Evolutionary conservation across 805 yeast genomes (phyloP), one percentile per base, ranked within the genome.

Genomic region (Sugiyamaella marilandica): DNA sequence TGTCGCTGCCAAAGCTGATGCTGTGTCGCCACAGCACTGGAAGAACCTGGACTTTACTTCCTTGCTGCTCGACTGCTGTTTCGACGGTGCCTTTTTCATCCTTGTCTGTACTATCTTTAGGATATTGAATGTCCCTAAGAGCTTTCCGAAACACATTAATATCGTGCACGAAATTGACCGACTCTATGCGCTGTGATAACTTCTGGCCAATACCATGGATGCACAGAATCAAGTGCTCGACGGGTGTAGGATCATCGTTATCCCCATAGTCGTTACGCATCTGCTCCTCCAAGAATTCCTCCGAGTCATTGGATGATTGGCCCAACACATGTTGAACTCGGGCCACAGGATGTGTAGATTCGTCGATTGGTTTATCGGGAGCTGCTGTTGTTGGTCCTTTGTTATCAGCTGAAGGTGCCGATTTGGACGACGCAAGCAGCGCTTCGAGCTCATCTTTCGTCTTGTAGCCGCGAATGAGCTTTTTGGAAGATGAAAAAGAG

Each of bases 131-230:
- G 32, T 21, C 33, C 50, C 53, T 13, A 32, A 57, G 47, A 9
- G 47, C 54, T 50, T 55, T 53, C n/a, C 74, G 55, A 56, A 91
- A 67, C 32, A 78, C 74, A 61, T 85, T 87, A 33, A 89, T 80
- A 35, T 90, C 90, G 64, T 90, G 96, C 8, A 89, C 83, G 71
- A 92, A 94, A 67, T 88, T 88, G 24, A 92, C 84, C 49, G 85
- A 82, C 60, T 90, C 91, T 63, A 85, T 82, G 62, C 80, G 80
- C 45, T 82, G 74, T 1, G 96, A 95, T 49, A 94, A 71, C 14
- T 83, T 80, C 68, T 92, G 99, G 1, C 98, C 99, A 55, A 92
- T 87, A 0, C 99, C 99, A 70, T 92, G 99, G 29, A 92, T 80
- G 64, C 97, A 89, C n/a, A 92, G 72, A 1, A 91, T 80, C 56